phyloP scores from a whole-genome alignment of 1,284 basidiomycete species.

The Cryptococcus hybrid region DNA sequence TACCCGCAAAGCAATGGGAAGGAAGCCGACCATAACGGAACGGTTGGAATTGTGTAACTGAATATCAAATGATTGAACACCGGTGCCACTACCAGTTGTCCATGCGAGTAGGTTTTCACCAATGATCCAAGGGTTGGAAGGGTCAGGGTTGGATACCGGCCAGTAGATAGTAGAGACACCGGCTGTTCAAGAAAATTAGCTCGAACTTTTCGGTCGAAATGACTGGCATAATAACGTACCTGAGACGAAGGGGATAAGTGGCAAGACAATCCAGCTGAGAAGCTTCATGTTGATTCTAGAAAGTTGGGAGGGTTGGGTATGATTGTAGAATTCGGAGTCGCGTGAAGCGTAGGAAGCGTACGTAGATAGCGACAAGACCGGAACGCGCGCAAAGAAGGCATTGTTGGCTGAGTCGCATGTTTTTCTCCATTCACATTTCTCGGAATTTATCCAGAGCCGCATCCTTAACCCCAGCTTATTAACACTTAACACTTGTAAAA shows the following conservation, averaged over 20 bases:
- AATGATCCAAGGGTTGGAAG: slow-evolving; percentile 40
- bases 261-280: slow-evolving; percentile 31
- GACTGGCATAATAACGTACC: not conserved
- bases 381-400: no score
- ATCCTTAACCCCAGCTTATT: no score
- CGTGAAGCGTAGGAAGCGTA: no score
- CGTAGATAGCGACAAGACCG: no score
- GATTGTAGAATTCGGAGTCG: no score
- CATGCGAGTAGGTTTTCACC: slow-evolving; percentile 45
- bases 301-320: no score
- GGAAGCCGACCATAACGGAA: slow-evolving; percentile 43
- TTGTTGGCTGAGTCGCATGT: no score
- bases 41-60: slow-evolving; percentile 47
- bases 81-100: slow-evolving; percentile 43
- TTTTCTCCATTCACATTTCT: no score
- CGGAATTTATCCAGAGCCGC: no score
- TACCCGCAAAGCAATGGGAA: slow-evolving; percentile 42
- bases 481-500: no score
- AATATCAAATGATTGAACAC: slow-evolving; percentile 47
- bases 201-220: not conserved
- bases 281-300: slow-evolving; percentile 17
- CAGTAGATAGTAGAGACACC: slow-evolving; percentile 43
- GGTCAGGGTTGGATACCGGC: slow-evolving; percentile 41
- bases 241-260: slow-evolving; percentile 3
- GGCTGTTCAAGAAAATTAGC: slow-evolving; percentile 1